A percentile compares a stretch with the other conserved stretches of the same genome.
Evolutionary conservation across 1,139 yeast species (phyloP).

Genomic region (Scheffersomyces insectosa): DNA sequence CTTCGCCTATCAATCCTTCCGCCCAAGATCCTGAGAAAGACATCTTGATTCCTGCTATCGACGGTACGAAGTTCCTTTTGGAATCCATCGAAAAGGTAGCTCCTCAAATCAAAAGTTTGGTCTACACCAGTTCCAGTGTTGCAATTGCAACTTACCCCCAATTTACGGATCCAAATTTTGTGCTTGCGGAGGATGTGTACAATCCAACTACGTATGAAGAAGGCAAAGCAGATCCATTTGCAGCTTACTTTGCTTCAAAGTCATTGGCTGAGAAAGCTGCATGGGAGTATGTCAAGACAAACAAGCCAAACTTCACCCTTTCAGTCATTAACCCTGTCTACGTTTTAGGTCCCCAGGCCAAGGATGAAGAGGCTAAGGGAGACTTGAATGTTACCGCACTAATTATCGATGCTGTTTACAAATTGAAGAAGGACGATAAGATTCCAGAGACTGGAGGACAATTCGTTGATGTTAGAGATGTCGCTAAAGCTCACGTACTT

Average conservation of each 20-base stretch:
- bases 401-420: conserved; percentile 18
- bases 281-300: conserved; percentile 30
- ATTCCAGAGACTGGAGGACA: conserved; percentile 22
- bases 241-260: conserved; percentile 44
- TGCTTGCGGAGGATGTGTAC: conserved; percentile 32
- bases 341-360: conserved; percentile 21
- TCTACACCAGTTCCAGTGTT: conserved; percentile 46
- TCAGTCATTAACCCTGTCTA: conserved; percentile 32
- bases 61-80: conserved; percentile 39
- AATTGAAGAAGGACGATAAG: conserved; percentile 14
- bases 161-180: too few relatives aligned
- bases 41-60: conserved; percentile 40
- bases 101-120: conserved; percentile 29
- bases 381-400: conserved; percentile 20
- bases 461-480: conserved; percentile 43
- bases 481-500: conserved; percentile 39
- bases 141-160: conserved; percentile 30
- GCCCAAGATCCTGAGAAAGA: conserved; percentile 39
- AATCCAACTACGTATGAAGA: conserved; percentile 36
- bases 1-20: conserved; percentile 22
- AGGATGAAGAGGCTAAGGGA: conserved; percentile 14
- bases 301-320: conserved; percentile 36
- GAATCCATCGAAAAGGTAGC: conserved; percentile 26
- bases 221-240: conserved; percentile 36
- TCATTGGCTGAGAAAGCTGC: conserved; percentile 41